Conservation (phyloP, 345 rosid genomes). For the Jatropha curcas region DNA sequence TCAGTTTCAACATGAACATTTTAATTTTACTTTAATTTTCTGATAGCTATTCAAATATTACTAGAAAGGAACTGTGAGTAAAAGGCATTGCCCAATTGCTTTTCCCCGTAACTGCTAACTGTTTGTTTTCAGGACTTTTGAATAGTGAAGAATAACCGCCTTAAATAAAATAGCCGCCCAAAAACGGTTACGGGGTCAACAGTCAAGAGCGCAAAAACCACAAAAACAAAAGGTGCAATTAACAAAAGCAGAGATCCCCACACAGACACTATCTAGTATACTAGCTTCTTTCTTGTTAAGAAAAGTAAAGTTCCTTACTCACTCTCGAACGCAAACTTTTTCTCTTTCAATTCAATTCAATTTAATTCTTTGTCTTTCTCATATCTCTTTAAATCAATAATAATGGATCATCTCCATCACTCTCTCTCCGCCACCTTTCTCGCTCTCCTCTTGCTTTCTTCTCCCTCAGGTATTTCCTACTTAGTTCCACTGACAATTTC, state of each 20-base stretch:
- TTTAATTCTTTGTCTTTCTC: neutral
- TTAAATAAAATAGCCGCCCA: neutral
- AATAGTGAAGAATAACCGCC: too few relatives aligned
- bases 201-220: neutral
- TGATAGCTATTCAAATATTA: too few relatives aligned
- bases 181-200: neutral
- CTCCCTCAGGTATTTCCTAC: slow-evolving; percentile 38
- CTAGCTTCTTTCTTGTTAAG: slow-evolving; percentile 5
- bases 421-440: slow-evolving; percentile 23
- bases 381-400: neutral
- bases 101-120: too few relatives aligned
- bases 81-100: too few relatives aligned
- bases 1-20: too few relatives aligned
- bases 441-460: slow-evolving; percentile 24
- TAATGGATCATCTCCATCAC: slow-evolving; percentile 44
- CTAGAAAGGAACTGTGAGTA: neutral
- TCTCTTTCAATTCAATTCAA: neutral
- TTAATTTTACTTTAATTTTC: too few relatives aligned
- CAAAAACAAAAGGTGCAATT: neutral
- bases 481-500: neutral
- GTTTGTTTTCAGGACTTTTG: too few relatives aligned
- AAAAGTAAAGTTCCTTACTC: slow-evolving; percentile 38
- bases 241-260: neutral
- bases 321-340: slow-evolving; percentile 1
- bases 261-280: neutral